Base-by-base conservation (phyloP, 257 asterid species). In the Plectranthus barbatus region DNA sequence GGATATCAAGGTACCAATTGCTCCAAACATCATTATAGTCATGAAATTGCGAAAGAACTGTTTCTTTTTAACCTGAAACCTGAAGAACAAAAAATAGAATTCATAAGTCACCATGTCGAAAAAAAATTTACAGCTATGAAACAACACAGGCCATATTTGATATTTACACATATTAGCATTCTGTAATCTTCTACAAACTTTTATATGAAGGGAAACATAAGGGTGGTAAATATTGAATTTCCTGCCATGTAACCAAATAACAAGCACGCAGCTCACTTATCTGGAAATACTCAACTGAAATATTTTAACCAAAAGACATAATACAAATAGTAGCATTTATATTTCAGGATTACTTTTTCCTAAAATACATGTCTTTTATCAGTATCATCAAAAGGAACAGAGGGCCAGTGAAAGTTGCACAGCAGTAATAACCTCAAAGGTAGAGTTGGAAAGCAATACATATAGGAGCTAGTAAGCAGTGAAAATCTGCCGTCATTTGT, bases 61-160 rank as follows among this genome's bases (percentile, higher is more conserved):
- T 71, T 93, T 93, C 96, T 93, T 93, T 75, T 93, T 93, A 45
- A 93, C 99, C 85, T 93, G 99, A 82, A 93, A 93, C 84, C 99
- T 93, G 96, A 78, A 34, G 26, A 72, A 76, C 29, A 68, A 11
- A 65, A 11, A 36, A 69, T 31, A 60, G 20, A 51, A 59, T 45
- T 61, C 36, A 53, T 10, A 21, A 19, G 26, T 34, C 66, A 60
- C 53, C 62, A 56, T 37, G 52, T 31, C 26, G 69, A 53, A 66
- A 51, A 66, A 51, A 42, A 41, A 23, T 40, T 61, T 49, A 61
- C 62, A 74, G 68, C 29, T 12, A 56, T 15, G 59, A 58, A 14
- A 62, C 65, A 61, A 50, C 42, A 36, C n/a, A 24, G 57, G 54
- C 37, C n/a, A n/a, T n/a, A 49, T 46, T 57, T 4, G 39, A 33